Evolutionary conservation across 2,329 filamentous ascomycete genomes (phyloP).

Genomic region (Rhynchosporium secalis): DNA sequence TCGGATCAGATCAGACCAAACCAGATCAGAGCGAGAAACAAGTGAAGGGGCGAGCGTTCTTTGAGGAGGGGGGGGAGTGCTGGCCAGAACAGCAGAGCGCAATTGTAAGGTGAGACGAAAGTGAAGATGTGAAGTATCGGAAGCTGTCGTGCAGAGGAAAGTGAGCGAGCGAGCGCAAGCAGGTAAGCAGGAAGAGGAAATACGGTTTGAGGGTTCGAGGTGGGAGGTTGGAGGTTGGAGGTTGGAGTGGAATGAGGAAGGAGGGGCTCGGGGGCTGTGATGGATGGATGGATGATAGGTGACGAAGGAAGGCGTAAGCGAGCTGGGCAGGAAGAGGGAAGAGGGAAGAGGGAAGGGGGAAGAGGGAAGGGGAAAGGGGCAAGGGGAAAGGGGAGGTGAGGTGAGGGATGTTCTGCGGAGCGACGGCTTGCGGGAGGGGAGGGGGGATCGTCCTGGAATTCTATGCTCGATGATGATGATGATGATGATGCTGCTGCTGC

Average conservation of each 20-base stretch:
- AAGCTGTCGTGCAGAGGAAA: background rate
- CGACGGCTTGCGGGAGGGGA: background rate
- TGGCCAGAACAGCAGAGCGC: background rate
- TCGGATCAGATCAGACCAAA: no score
- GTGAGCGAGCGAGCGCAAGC: conserved; percentile 1
- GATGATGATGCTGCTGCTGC: background rate
- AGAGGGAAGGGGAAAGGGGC: background rate
- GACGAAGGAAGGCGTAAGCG: no score
- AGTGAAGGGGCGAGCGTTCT: background rate
- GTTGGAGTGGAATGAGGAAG: background rate
- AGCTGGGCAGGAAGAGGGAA: no score
- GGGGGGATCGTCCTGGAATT: background rate
- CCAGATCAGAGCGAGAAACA: no score
- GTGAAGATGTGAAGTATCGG: background rate
- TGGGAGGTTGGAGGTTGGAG: background rate
- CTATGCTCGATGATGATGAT: background rate
- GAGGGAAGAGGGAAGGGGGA: background rate
- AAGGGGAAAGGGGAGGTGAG: background rate
- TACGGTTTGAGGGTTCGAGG: no score
- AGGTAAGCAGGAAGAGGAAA: background rate
- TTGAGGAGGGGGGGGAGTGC: background rate
- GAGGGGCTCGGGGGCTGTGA: background rate
- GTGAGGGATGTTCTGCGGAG: no score
- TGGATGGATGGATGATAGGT: background rate
- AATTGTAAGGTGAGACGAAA: background rate